Percentiles rank a stretch among this genome's conserved stretches.
These are phyloP conservation scores for Eucalyptus sp. DNA, from an alignment of 345 rosid species.

Conservation along the genomic window DNA sequence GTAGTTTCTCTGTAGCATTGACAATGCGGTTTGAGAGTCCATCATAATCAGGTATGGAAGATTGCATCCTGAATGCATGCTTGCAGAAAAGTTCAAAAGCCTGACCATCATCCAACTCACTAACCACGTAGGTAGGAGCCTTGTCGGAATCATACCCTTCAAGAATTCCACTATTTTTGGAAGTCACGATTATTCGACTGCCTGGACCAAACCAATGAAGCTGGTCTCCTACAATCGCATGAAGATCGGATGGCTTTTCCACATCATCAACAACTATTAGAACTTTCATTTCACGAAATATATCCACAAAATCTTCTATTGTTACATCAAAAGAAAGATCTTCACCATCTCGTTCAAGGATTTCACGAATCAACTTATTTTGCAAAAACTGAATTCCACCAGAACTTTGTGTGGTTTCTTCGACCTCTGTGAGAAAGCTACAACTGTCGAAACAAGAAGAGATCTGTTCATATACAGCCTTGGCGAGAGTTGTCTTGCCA, in stretches of 20 bases:
- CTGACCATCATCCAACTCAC: neutral
- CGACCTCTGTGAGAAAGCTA: neutral
- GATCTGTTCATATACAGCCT: too few species aligned
- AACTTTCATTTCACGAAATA: neutral
- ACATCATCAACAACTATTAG: neutral
- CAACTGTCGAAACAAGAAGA: neutral
- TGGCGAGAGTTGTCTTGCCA: too few species aligned
- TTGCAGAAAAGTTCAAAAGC: neutral
- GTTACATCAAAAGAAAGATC: neutral
- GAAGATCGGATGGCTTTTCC: neutral
- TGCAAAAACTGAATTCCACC: neutral
- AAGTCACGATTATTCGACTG: neutral
- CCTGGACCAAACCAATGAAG: neutral
- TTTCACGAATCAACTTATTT: neutral
- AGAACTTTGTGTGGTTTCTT: neutral
- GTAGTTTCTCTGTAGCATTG: neutral
- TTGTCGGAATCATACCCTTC: neutral
- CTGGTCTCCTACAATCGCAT: neutral
- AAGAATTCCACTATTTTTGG: neutral
- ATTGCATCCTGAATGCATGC: neutral
- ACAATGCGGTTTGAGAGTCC: neutral
- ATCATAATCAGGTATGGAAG: neutral
- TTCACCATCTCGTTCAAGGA: neutral
- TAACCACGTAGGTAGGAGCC: neutral
- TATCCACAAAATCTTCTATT: neutral